phyloP scores from a whole-genome alignment of 2,329 filamentous ascomycete species.

The Ophiostoma sp. region DNA sequence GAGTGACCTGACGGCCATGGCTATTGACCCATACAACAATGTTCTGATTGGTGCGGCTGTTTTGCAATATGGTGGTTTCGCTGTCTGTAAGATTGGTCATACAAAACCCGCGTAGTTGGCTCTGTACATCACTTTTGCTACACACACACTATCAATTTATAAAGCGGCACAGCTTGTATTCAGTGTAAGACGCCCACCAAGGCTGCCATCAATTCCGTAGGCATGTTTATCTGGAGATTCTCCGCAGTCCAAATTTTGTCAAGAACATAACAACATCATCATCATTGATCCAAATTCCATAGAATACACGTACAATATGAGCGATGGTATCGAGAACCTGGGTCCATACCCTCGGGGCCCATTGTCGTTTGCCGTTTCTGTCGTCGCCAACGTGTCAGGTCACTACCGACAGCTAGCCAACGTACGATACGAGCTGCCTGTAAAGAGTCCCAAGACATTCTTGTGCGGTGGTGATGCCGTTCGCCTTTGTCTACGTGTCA shows the following conservation, averaged over 20 bases:
- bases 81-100: constrained; percentile 16
- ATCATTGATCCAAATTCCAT: neutral
- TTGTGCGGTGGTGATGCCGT: neutral
- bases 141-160: too few relatives aligned
- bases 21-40: neutral
- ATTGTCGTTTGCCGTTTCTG: neutral
- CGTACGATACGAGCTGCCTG: neutral
- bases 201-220: neutral
- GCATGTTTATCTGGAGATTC: neutral
- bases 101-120: neutral
- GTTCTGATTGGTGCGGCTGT: constrained; percentile 11
- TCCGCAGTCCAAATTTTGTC: neutral
- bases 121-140: too few relatives aligned
- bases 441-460: neutral
- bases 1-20: constrained; percentile 22
- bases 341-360: neutral
- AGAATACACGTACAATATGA: neutral
- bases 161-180: neutral
- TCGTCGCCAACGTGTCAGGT: neutral
- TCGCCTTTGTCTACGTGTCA: neutral
- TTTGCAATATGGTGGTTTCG: constrained; percentile 17
- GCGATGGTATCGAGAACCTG: neutral
- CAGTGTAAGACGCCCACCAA: neutral
- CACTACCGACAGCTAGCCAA: neutral
- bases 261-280: neutral